Evolutionary conservation across 1,284 basidiomycete genomes (phyloP), one percentile per base, ranked within the genome.

Genomic region (Apiotrichum sp.): DNA sequence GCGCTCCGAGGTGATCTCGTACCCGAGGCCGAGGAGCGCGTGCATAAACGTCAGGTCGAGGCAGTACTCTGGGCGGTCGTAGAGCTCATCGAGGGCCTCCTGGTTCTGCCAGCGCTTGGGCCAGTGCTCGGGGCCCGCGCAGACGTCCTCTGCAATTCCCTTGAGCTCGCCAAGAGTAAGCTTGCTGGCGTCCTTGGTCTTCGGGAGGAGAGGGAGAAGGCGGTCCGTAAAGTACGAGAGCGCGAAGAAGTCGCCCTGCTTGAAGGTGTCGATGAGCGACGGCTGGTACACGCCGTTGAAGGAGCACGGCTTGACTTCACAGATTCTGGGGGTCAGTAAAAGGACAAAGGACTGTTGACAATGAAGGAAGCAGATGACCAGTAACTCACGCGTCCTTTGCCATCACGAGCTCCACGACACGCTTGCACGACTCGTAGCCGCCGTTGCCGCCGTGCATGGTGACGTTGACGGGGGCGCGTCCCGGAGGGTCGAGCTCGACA

Each of bases 231-330:
- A 98, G 82, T 98, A 98, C 33, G 93, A 97, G 1, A 97, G 82
- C 8, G 93, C 83, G 33, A 93, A 82, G 63, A 92, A 81, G 68
- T 85, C 85, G 61, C 89, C 89, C 22, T 79, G 74, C 4, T 84
- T 81, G 83, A 98, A 98, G 5, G 89, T 87, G 62, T 95, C 88
- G 62, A 89, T 81, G 33, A 98, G 81, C n/a, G 88, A 88, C 1
- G 95, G 96, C 74, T 98, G 95, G 79, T 98, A 98, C 33, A 97
- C 91, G 39, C 95, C 95, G 65, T 91, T 87, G 79, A 98, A 98
- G 2, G 93, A 92, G 75, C 95, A 98, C 0, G 93, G 93, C 72
- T 88, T 89, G 65, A 86, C 80, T 67, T 86, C 84, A 76, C 96
- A 98, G 50, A 92, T 82, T 0, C 89, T 91, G 62, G 22, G 7